Base-by-base conservation (phyloP, 176 grass and related monocot species). In the Luzula sylvatica region DNA sequence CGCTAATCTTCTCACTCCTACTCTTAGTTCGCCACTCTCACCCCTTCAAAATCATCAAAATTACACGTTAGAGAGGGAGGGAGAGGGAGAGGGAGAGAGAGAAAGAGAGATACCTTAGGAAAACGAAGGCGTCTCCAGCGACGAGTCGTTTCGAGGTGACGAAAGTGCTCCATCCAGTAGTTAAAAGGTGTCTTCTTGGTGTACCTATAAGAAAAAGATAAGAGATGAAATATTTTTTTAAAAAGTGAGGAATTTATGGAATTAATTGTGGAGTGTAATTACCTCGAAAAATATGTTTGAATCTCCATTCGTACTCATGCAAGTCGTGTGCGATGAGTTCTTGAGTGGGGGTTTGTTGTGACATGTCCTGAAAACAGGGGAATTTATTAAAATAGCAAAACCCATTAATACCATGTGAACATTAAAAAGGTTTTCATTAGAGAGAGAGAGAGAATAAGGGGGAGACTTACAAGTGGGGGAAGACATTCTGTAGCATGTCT, bases 201-300 rank as follows among this genome's bases (percentile, higher is more conserved):
- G 87, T 82, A 39, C 88, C 88, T 94, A 26, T 59, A 72, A 39
- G 38, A 57, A 55, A 32, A 25, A 67, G 1, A 76, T 21, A n/a
- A n/a, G n/a, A n/a, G n/a, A n/a, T n/a, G n/a, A n/a, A n/a, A n/a
- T n/a, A 32, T 30, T 65, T 60, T 54, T 65, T 46, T 20, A 38
- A 27, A 46, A 12, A 18, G 53, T 29, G 18, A n/a, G n/a, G n/a
- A n/a, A n/a, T n/a, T n/a, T 23, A n/a, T 44, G 27, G 73, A 15
- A 60, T 49, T 41, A 57, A 18, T 14, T 42, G n/a, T 54, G 11
- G 14, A 3, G 23, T 0, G 56, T 23, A 56, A 18, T 21, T 60
- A 80, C 87, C 87, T 71, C 87, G 72, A 40, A 78, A 94, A n/a
- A 94, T 94, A 66, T 94, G 87, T 52, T 80, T 80, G 58, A 94